Conservation (phyloP, 371 early-diverging fungal genomes). For the Lichtheimia corymbifera region DNA sequence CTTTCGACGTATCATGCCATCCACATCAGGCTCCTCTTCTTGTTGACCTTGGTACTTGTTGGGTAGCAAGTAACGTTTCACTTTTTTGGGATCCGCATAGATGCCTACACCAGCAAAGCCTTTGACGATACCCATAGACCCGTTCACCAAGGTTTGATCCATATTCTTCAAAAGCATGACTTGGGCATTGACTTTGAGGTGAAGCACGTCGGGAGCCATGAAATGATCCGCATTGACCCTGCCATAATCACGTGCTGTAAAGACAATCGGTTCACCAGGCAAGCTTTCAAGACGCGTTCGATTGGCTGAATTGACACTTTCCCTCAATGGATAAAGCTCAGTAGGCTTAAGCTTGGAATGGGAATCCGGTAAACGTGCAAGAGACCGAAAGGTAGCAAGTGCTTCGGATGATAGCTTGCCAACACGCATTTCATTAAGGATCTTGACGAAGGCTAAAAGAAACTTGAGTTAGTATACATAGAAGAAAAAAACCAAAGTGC, state of each 20-base stretch:
- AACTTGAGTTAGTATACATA: neutral
- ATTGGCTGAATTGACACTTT: slow-evolving; percentile 78
- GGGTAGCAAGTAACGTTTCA: slow-evolving; percentile 9
- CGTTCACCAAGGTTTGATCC: slow-evolving; percentile 75
- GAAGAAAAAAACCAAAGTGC: slow-evolving; percentile 17
- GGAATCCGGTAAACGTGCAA: slow-evolving; percentile 54
- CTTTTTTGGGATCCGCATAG: slow-evolving; percentile 11
- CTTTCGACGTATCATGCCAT: neutral
- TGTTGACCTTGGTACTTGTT: neutral
- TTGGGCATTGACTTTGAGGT: slow-evolving; percentile 77
- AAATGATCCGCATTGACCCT: slow-evolving; percentile 38
- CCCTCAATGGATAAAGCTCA: slow-evolving; percentile 68
- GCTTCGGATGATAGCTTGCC: slow-evolving; percentile 60
- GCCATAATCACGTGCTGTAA: slow-evolving; percentile 45
- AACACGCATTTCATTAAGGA: slow-evolving; percentile 68
- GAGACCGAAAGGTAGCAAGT: slow-evolving; percentile 38
- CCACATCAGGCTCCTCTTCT: slow-evolving; percentile 3
- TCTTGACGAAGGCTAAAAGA: slow-evolving; percentile 49
- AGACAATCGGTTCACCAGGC: slow-evolving; percentile 35
- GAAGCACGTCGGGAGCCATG: slow-evolving; percentile 56
- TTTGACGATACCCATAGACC: slow-evolving; percentile 76
- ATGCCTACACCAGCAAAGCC: slow-evolving; percentile 49
- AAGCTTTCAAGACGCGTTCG: slow-evolving; percentile 50
- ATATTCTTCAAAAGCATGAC: slow-evolving; percentile 90
- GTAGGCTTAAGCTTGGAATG: slow-evolving; percentile 72